Percentiles rank a stretch among this genome's conserved stretches.
These are phyloP conservation scores for Dipteronia sinensis DNA, from an alignment of 345 rosid genomes.

Conservation along the genomic window DNA sequence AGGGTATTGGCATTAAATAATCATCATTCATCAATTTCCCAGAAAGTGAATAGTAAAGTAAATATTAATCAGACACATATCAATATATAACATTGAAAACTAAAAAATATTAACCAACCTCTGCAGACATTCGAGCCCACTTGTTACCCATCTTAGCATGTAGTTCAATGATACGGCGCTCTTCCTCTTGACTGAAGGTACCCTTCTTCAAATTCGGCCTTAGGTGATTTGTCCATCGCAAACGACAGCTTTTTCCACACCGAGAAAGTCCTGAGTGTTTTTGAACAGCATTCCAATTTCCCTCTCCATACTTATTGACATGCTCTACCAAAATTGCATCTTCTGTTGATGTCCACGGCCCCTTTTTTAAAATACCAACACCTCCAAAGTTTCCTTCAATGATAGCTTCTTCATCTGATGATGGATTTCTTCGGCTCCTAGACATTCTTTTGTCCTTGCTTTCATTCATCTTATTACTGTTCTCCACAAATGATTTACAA, in stretches of 20 bases:
- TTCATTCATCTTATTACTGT: too few relatives aligned
- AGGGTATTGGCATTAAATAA: too few relatives aligned
- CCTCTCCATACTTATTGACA: conserved; percentile 94
- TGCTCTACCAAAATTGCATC: conserved; percentile 83
- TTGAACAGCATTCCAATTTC: conserved; percentile 97
- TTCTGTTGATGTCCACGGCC: conserved; percentile 97
- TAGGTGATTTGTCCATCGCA: conserved; percentile 96
- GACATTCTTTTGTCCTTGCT: too few relatives aligned
- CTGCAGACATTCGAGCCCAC: conserved; percentile 98
- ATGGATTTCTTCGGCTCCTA: too few relatives aligned
- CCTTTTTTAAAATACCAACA: conserved; percentile 59
- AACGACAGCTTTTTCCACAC: conserved; percentile 97
- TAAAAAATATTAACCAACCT: conserved; percentile 36
- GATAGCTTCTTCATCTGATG: neutral
- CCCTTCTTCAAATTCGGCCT: conserved; percentile 99
- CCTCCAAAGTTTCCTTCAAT: conserved; percentile 9
- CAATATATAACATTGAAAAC: too few relatives aligned
- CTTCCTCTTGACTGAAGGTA: conserved; percentile 88
- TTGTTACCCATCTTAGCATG: conserved; percentile 97
- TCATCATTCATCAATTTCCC: too few relatives aligned
- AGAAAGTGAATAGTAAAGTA: too few relatives aligned
- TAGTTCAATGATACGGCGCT: conserved; percentile 79
- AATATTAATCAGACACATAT: too few relatives aligned
- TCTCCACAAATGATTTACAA: too few relatives aligned
- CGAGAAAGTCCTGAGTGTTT: conserved; percentile 82